Base-by-base conservation (phyloP, 768 basidiomycete species). In the Fibroporia radiculosa region DNA sequence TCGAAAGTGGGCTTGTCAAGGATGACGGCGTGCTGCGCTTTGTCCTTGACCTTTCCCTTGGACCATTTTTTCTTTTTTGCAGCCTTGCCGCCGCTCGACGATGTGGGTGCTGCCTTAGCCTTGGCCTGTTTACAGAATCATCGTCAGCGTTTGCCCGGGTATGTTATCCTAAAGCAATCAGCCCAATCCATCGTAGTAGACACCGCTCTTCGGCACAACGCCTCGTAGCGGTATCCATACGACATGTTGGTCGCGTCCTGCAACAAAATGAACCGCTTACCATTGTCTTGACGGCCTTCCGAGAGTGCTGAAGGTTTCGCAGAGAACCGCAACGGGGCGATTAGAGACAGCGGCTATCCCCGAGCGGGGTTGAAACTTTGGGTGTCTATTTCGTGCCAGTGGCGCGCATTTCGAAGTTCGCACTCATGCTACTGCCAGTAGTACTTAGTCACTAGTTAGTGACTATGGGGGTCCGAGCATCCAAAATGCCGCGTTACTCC, bases 31-130 rank as follows among this genome's bases (percentile, higher is more conserved):
- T 98, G 93, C 63, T 89, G 83, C 61, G 95, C 91, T 84, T 98
- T 99, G 75, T 99, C 96, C 85, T 99, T 99, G 69, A 99, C 96
- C 74, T 98, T 98, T 66, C 96, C 96, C 80, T 98, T 98, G 58
- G 91, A 96, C 93, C 93, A 97, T 80, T 98, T 98, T 90, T 98
- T 98, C 81, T 98, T 98, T 80, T 97, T 97, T 52, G 88, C 90
- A 62, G 85, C 71, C 67, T 92, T 92, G 64, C 87, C 84, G 55
- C 85, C 83, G 53, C 78, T 69, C 40, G 81, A 72, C 49, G 73
- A 62, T 48, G 75, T 70, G 48, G 83, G 68, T 54, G 88, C 69
- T 72, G 83, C 82, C 77, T 87, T 88, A 63, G 86, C 82, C 77
- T 66, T 66, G 53, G 63, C 63, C 64, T 65, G 44, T 18, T 37